phyloP scores from a whole-genome alignment of 148 eudicot species.

The Pharnaceum exiguum region DNA sequence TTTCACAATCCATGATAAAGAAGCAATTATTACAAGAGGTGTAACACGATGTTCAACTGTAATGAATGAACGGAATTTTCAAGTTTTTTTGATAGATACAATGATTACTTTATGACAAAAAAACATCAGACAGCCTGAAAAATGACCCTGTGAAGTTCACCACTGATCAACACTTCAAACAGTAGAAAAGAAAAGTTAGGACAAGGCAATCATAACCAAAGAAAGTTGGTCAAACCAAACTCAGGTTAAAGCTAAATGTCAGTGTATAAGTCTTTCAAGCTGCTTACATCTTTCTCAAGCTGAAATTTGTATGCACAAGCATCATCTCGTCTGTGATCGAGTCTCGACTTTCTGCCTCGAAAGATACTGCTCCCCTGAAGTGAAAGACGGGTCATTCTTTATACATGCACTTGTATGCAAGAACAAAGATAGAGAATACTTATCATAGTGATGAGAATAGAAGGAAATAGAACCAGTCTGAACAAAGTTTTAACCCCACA shows the following conservation, averaged over 20 bases:
- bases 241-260: background rate
- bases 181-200: no score
- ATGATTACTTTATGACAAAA: no score
- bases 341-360: constrained; percentile 16
- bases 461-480: background rate
- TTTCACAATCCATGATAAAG: no score
- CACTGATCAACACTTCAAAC: no score
- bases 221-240: background rate
- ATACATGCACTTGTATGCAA: background rate
- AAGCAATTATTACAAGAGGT: no score
- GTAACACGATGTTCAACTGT: no score
- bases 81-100: no score
- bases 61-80: no score
- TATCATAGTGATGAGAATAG: background rate
- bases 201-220: no score
- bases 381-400: constrained; percentile 6
- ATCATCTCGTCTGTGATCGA: constrained; percentile 22
- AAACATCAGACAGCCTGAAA: no score
- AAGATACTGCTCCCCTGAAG: constrained; percentile 15
- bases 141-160: no score
- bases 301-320: constrained; percentile 26
- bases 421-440: background rate
- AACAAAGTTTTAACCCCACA: background rate
- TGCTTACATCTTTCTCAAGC: constrained; percentile 35
- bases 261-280: constrained; percentile 6